phyloP scores from a whole-genome alignment of 306 rosid species.

The Albizia julibrissin region DNA sequence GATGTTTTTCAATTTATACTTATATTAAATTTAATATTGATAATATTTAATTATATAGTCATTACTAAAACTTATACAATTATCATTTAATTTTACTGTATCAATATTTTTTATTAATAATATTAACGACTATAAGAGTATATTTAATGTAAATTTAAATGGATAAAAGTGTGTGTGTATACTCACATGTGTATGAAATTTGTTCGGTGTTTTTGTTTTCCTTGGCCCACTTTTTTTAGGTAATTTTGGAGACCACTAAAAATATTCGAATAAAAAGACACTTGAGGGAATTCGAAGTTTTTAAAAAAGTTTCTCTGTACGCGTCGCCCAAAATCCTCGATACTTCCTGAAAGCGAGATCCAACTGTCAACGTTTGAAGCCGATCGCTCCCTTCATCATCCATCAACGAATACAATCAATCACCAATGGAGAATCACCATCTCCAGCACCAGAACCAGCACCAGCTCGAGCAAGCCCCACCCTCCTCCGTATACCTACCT shows the following conservation, averaged over 20 bases:
- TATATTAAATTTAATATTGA: no score
- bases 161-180: no score
- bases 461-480: constrained; percentile 36
- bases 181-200: no score
- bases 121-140: no score
- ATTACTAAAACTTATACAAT: no score
- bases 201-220: no score
- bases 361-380: not conserved
- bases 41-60: no score
- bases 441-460: no score
- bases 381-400: not conserved
- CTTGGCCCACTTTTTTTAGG: not conserved
- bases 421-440: constrained; percentile 49
- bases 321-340: not conserved
- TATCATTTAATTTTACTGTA: fast-evolving
- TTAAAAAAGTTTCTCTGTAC: not conserved
- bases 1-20: no score
- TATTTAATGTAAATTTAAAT: no score
- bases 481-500: constrained; percentile 48
- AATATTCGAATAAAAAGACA: not conserved
- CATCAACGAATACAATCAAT: not conserved
- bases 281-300: not conserved
- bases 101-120: no score
- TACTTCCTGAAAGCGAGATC: not conserved
- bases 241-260: not conserved